phyloP scores from a whole-genome alignment of 306 rosid species.

The Pachyrhizus erosus region DNA sequence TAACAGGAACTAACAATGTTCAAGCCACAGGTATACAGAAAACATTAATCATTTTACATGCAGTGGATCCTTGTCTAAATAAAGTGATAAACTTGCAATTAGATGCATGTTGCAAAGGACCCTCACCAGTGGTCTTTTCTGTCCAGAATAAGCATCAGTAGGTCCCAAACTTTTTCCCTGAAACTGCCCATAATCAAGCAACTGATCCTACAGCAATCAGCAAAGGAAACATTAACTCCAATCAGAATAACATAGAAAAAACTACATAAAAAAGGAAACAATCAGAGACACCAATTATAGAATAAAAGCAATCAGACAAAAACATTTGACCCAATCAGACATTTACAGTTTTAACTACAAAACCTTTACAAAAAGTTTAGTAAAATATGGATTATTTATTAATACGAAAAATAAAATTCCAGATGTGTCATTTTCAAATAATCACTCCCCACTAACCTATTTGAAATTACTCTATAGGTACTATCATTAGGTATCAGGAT shows the following conservation, averaged over 20 bases:
- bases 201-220: conserved; percentile 67
- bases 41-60: neutral
- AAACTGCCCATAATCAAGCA: conserved; percentile 76
- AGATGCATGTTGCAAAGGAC: conserved; percentile 41
- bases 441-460: conserved; percentile 13
- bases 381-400: conserved; percentile 17
- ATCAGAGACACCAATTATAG: neutral
- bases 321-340: conserved; percentile 5
- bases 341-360: conserved; percentile 1
- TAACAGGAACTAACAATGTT: conserved; percentile 28
- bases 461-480: neutral
- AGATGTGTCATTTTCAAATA: neutral
- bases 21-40: neutral
- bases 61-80: neutral
- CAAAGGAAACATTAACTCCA: conserved; percentile 42
- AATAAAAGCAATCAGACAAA: neutral
- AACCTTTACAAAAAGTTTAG: neutral
- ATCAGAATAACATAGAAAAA: conserved; percentile 32
- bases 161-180: conserved; percentile 65
- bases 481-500: neutral
- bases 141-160: conserved; percentile 68
- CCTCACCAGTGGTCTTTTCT: conserved; percentile 77
- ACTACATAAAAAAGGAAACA: conserved; percentile 5
- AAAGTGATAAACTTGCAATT: conserved; percentile 13
- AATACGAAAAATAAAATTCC: neutral